Conservation (phyloP, 371 early-diverging fungal species). For the Smittium culicis region DNA sequence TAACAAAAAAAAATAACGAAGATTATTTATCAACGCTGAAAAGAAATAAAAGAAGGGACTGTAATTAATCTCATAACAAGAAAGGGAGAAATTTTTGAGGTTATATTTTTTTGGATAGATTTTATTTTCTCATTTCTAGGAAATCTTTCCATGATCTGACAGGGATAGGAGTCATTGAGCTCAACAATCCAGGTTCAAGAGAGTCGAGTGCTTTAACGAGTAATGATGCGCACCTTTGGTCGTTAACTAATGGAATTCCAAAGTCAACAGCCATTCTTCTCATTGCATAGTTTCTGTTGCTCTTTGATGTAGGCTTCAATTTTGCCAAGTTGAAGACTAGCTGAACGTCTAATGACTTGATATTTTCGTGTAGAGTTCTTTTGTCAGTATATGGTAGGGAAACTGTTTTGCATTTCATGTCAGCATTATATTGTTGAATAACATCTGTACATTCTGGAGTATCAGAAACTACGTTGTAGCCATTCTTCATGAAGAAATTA, state of each 20-base stretch:
- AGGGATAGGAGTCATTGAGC: no score
- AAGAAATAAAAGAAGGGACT: no score
- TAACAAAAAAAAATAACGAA: no score
- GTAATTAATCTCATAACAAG: no score
- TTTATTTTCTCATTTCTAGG: constrained; percentile 16
- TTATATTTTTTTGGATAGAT: no score
- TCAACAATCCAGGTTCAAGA: no score
- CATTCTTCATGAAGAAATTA: constrained; percentile 49
- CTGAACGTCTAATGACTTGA: constrained; percentile 85
- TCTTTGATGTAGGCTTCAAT: constrained; percentile 44
- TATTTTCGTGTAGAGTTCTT: constrained; percentile 83
- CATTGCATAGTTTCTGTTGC: constrained; percentile 75
- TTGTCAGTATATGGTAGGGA: constrained; percentile 54
- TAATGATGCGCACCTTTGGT: constrained; percentile 92
- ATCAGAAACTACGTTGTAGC: constrained; percentile 75
- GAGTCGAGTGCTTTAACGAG: constrained; percentile 96
- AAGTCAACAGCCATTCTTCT: constrained; percentile 95
- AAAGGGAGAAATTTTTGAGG: no score
- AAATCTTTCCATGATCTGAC: constrained; percentile 27
- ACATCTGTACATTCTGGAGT: constrained; percentile 92
- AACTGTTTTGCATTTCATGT: constrained; percentile 73
- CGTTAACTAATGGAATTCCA: constrained; percentile 87
- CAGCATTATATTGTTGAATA: constrained; percentile 76
- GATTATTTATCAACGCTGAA: no score
- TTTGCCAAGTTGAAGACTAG: constrained; percentile 78